Evolutionary conservation across 106 monocot species (phyloP), one percentile per base, ranked within the genome.

Genomic region (Posidonia australis): DNA sequence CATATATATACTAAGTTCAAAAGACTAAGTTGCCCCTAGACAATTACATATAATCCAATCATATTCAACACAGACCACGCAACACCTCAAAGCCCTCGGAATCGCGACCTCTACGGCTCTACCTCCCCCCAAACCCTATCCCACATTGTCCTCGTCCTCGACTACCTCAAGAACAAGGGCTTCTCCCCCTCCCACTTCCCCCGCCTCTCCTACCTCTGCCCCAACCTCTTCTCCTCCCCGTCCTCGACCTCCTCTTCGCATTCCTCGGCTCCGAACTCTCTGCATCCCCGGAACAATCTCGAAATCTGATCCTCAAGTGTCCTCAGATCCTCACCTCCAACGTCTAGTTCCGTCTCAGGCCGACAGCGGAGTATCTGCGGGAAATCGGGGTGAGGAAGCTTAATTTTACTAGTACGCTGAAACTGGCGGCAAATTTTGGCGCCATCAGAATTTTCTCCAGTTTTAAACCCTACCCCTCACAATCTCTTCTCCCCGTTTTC

Each of bases 401-500:
- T 45, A 58, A 32, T n/a, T 14, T 53, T 24, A 11, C 80, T 76
- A 5, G 68, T 76, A 80, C 63, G 24, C 71, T 76, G 26, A 76
- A 72, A 20, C 12, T 74, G 77, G 62, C 77, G 45, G 74, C 73
- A n/a, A n/a, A n/a, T 82, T 5, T 27, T 17, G 5, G 21, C 25
- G 7, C 77, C 51, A 61, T 47, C 77, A 1, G 22, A 49, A 54
- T 82, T 66, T 69, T 78, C 53, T 86, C 82, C 51, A 86, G 29
- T 67, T 86, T n/a, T n/a, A n/a, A n/a, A n/a, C n/a, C n/a, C n/a
- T n/a, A n/a, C n/a, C n/a, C n/a, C n/a, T n/a, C n/a, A n/a, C n/a
- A n/a, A n/a, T n/a, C n/a, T n/a, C n/a, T n/a, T n/a, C n/a, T n/a
- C n/a, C n/a, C n/a, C n/a, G n/a, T n/a, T n/a, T n/a, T n/a, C n/a